Conservation (phyloP, 768 basidiomycete genomes). For the Jaapia argillacea region DNA sequence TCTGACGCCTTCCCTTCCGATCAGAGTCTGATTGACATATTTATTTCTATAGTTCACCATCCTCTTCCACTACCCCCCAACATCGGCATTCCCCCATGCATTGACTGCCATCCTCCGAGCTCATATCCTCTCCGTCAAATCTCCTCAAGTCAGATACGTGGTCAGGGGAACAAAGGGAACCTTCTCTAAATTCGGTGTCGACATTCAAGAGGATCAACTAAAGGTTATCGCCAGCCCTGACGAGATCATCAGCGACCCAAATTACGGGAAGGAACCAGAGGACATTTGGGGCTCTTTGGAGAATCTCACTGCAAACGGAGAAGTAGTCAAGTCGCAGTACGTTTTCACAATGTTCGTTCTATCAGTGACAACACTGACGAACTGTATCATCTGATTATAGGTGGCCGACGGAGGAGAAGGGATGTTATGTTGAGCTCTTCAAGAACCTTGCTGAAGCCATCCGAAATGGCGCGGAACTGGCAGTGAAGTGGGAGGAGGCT, state of each 20-base stretch:
- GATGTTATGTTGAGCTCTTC: constrained; percentile 53
- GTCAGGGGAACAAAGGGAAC: constrained; percentile 66
- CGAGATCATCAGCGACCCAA: constrained; percentile 28
- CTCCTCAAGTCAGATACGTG: constrained; percentile 59
- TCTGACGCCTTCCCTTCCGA: background rate
- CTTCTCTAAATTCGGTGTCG: constrained; percentile 68
- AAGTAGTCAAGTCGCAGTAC: constrained; percentile 21
- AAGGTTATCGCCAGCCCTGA: constrained; percentile 40
- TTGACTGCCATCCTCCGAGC: constrained; percentile 61
- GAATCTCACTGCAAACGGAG: constrained; percentile 37
- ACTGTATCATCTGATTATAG: constrained; percentile 21
- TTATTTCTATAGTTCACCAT: constrained; percentile 42
- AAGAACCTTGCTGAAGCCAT: constrained; percentile 58
- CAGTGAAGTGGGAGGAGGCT: constrained; percentile 69
- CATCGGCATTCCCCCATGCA: constrained; percentile 28
- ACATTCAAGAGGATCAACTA: constrained; percentile 73
- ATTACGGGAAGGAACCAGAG: constrained; percentile 55
- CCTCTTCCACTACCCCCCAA: constrained; percentile 30
- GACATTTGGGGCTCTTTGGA: constrained; percentile 55
- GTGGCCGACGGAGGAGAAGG: constrained; percentile 52
- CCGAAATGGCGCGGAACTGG: constrained; percentile 37
- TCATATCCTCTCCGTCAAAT: constrained; percentile 56
- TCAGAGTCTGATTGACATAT: background rate
- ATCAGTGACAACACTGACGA: background rate
- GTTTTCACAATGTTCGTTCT: constrained; percentile 18